Evolutionary conservation across 2,329 filamentous ascomycete species (phyloP).

Genomic region (Colletotrichum incanum): DNA sequence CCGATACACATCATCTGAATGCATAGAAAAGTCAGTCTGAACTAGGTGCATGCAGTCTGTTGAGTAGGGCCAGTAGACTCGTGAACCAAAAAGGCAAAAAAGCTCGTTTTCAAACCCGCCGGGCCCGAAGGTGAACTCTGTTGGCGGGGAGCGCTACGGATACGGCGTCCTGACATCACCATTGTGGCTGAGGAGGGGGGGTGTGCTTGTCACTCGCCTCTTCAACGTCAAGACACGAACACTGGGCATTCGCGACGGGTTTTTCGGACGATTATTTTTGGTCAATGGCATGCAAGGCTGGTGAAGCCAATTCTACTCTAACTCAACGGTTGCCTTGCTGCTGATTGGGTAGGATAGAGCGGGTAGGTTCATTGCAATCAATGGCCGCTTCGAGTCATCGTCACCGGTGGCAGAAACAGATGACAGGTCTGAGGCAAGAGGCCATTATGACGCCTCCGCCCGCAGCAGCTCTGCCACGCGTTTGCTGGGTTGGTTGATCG

Average conservation of each 20-base stretch:
- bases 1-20: slow-evolving; percentile 35
- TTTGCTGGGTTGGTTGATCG: neutral
- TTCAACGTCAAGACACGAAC: neutral
- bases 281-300: neutral
- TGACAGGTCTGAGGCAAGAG: neutral
- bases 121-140: slow-evolving; percentile 27
- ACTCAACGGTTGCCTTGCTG: neutral
- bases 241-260: neutral
- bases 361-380: neutral
- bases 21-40: neutral
- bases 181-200: neutral
- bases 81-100: neutral
- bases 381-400: neutral
- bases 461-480: slow-evolving; percentile 6
- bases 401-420: neutral
- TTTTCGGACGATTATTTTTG: slow-evolving; percentile 13
- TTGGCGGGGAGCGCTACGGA: neutral
- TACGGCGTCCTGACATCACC: neutral
- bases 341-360: neutral
- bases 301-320: neutral
- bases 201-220: neutral
- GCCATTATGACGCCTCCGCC: neutral
- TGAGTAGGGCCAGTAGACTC: neutral
- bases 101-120: slow-evolving; percentile 5
- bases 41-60: slow-evolving; percentile 8